Evolutionary conservation across 2,329 filamentous ascomycete genomes (phyloP).

Genomic region (Pezicula neosporulosa): DNA sequence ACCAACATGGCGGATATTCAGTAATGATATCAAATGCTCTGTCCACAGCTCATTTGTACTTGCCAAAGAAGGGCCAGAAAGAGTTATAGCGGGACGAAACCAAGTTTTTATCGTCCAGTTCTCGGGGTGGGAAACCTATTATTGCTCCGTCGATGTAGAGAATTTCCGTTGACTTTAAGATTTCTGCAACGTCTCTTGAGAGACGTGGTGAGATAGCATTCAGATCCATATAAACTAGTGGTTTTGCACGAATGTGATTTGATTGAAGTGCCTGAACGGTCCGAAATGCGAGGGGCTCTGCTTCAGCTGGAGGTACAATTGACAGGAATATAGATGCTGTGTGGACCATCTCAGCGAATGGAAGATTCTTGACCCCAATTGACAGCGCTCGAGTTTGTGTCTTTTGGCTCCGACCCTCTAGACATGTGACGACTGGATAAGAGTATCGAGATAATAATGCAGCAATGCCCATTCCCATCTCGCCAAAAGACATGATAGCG

Average conservation of each 20-base stretch:
- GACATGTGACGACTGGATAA: neutral
- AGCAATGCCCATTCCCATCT: constrained; percentile 1
- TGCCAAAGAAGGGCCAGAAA: constrained; percentile 25
- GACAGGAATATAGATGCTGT: constrained; percentile 45
- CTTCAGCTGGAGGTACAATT: constrained; percentile 60
- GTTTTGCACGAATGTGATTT: constrained; percentile 14
- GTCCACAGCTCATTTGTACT: constrained; percentile 38
- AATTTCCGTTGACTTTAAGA: constrained; percentile 31
- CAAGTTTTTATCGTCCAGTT: constrained; percentile 8
- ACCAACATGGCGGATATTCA: neutral
- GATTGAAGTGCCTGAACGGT: constrained; percentile 44
- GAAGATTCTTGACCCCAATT: neutral
- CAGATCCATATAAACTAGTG: constrained; percentile 56
- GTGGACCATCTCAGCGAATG: neutral
- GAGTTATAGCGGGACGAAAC: neutral
- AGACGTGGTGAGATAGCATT: constrained; percentile 55
- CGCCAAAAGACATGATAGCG: neutral
- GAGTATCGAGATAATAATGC: neutral
- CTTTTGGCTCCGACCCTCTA: neutral
- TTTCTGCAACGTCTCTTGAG: constrained; percentile 38
- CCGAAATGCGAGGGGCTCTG: constrained; percentile 52
- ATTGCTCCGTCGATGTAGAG: constrained; percentile 55
- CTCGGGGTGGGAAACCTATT: constrained; percentile 32
- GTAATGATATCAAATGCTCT: neutral
- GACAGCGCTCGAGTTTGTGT: neutral